phyloP scores from a whole-genome alignment of 768 basidiomycete species.

The Tricholoma sp. region DNA sequence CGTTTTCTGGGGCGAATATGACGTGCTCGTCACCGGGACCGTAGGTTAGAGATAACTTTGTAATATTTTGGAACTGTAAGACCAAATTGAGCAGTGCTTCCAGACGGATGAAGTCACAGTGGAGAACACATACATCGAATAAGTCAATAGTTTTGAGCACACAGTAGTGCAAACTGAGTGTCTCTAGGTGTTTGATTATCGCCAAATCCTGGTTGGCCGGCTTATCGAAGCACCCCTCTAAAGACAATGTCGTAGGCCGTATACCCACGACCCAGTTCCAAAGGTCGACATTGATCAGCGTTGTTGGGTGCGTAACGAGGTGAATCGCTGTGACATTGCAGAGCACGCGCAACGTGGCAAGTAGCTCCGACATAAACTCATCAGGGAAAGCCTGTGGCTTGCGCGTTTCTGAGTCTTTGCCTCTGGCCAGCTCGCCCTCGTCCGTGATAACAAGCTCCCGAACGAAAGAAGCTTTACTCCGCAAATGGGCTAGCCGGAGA shows the following conservation, averaged over 20 bases:
- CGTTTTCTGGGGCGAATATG: not conserved
- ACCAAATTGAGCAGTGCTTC: not conserved
- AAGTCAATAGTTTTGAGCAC: not conserved
- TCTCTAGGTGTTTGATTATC: not conserved
- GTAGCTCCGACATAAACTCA: conserved; percentile 1
- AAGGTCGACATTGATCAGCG: not conserved
- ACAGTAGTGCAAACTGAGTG: not conserved
- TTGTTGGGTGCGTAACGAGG: not conserved
- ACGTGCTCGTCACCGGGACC: not conserved
- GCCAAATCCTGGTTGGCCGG: not conserved
- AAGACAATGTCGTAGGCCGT: not conserved
- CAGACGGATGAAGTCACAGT: not conserved
- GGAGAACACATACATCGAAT: not conserved
- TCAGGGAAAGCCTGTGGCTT: not conserved
- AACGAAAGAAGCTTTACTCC: conserved; percentile 2
- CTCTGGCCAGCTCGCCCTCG: not conserved
- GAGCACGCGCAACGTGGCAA: not conserved
- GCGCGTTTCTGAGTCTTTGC: too few relatives aligned
- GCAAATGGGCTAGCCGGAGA: conserved; percentile 4
- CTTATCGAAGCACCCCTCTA: not conserved
- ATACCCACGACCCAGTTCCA: not conserved
- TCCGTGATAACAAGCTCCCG: not conserved
- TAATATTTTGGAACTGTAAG: not conserved
- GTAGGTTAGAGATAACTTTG: not conserved
- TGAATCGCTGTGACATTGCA: not conserved